Conservation (phyloP, 106 monocot species). For the Dactylorhiza incarnata region DNA sequence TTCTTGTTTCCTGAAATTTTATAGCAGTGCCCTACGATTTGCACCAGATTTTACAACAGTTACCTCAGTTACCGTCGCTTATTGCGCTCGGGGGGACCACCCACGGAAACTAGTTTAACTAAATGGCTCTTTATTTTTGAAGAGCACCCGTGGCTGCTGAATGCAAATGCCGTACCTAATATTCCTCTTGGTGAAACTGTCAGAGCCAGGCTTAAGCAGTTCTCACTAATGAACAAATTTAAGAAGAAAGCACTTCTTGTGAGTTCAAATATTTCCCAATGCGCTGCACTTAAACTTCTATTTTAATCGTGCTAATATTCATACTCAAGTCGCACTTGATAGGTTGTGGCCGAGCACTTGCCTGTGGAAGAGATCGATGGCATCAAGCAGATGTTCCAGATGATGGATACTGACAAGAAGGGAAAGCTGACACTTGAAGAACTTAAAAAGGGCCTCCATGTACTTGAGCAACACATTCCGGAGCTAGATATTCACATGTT, state of each 20-base stretch:
- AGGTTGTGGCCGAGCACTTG: constrained; percentile 69
- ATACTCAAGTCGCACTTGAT: background rate
- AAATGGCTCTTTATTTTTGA: no score
- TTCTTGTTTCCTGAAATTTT: no score
- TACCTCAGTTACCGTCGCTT: no score
- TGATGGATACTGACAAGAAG: constrained; percentile 83
- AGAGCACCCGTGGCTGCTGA: constrained; percentile 57
- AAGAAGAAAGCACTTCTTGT: constrained; percentile 54
- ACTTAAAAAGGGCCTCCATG: constrained; percentile 59
- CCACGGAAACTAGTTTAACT: no score
- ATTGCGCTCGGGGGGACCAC: no score
- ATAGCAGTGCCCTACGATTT: no score
- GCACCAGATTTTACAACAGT: no score
- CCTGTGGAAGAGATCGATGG: constrained; percentile 55
- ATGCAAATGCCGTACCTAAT: constrained; percentile 25
- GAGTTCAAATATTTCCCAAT: constrained; percentile 5
- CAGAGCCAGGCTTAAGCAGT: constrained; percentile 37
- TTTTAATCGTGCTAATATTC: background rate
- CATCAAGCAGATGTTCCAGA: constrained; percentile 61
- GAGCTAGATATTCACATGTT: constrained; percentile 73
- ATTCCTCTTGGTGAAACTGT: constrained; percentile 50
- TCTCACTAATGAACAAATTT: constrained; percentile 59
- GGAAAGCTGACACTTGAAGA: constrained; percentile 75
- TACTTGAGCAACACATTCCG: constrained; percentile 34
- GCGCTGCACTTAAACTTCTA: background rate